phyloP scores from a whole-genome alignment of 2,329 filamentous ascomycete species.

The Trichophyton mentagrophytes region DNA sequence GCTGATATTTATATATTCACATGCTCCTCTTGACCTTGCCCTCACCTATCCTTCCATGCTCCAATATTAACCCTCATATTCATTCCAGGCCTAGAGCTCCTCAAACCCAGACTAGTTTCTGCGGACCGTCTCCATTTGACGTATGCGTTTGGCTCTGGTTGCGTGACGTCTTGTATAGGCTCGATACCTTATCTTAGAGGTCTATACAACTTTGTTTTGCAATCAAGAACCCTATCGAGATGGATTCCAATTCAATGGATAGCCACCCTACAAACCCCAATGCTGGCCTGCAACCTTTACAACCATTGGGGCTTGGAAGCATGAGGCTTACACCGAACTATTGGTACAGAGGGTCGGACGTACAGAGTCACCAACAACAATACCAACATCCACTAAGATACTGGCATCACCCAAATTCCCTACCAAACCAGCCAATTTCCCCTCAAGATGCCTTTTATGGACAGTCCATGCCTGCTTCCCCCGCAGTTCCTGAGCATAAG shows the following conservation, averaged over 20 bases:
- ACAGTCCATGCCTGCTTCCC: not conserved
- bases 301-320: not conserved
- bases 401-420: slow-evolving; percentile 1
- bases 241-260: not conserved
- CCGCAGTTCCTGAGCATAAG: slow-evolving; percentile 48
- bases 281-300: not conserved
- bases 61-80: not conserved
- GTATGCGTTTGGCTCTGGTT: not conserved
- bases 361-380: not conserved
- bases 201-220: not conserved
- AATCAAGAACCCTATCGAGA: not conserved
- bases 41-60: not conserved
- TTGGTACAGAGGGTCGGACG: not conserved
- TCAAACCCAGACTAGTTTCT: not conserved
- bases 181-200: not conserved
- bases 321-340: not conserved
- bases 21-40: not conserved
- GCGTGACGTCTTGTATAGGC: not conserved
- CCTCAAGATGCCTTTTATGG: not conserved
- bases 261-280: not conserved
- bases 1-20: not conserved
- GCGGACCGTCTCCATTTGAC: not conserved
- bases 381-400: not conserved
- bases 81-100: not conserved
- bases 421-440: not conserved